Evolutionary conservation across 805 yeast species (phyloP), one percentile per base, ranked within the genome.

Genomic region (Ogataea kodamae): DNA sequence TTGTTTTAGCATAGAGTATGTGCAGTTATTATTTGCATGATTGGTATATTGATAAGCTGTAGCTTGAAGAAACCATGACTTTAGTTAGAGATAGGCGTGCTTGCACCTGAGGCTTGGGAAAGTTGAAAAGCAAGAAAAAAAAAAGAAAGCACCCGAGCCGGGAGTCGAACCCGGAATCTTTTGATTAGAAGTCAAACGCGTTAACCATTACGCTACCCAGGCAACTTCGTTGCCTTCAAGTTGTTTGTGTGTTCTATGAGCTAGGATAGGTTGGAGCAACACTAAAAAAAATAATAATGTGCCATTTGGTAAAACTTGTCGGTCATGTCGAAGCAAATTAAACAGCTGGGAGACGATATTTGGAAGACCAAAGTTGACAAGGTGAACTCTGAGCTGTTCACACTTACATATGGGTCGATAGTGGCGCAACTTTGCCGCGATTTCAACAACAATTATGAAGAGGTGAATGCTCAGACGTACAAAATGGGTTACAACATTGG

Each of bases 401-500:
- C 96, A n/a, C 65, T 92, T 39, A 90, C 96, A 1, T 92, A 92
- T 51, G 98, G 98, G 7, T 80, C 96, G 3, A 76, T 92, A 29
- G 97, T 92, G 29, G 76, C 95, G 9, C 97, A 90, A 52, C 64
- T 92, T 33, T 88, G 96, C 55, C 76, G 80, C 39, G 97, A 92
- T 53, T 80, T 74, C 58, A 72, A 80, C 35, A 70, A 76, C 43
- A 84, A 89, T 57, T 89, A 86, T 57, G 55, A 53, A 5, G 79
- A 79, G 50, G 96, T 92, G 38, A 92, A 92, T 54, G 65, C 67
- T 32, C 95, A 90, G 54, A 67, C 92, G 30, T 95, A 81, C 50
- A 74, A 76, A 44, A 90, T 92, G 97, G 98, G 98, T 1, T 86
- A 89, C 59, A 88, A 85, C 55, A 92, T 92, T 24, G 98, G 98